phyloP scores from a whole-genome alignment of 2,329 filamentous ascomycete genomes.

The Hymenoscyphus fructigenus region DNA sequence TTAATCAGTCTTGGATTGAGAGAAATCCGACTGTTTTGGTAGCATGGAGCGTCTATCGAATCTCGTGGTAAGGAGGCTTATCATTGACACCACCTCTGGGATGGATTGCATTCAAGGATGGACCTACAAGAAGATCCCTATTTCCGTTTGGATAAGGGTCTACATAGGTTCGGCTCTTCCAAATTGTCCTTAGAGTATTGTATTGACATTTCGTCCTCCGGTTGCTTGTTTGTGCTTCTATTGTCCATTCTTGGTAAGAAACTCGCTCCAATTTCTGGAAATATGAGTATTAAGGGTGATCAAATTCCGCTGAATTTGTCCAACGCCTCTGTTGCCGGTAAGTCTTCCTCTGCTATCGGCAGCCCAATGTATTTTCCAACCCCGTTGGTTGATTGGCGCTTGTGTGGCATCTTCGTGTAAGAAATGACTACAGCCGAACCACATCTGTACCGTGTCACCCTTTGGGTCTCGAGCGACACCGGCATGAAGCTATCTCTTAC shows the following conservation, averaged over 20 bases:
- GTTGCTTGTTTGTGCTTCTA: constrained; percentile 8
- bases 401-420: neutral
- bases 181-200: constrained; percentile 8
- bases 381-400: neutral
- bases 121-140: constrained; percentile 8
- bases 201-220: constrained; percentile 7
- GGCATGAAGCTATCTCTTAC: constrained; percentile 16
- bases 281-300: constrained; percentile 21
- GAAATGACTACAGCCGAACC: constrained; percentile 14
- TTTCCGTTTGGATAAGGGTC: constrained; percentile 17
- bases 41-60: constrained; percentile 6
- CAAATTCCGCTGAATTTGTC: constrained; percentile 14
- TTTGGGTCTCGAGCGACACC: constrained; percentile 13
- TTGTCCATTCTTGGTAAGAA: constrained; percentile 11
- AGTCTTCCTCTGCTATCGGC: constrained; percentile 8
- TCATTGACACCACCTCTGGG: neutral
- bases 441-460: constrained; percentile 12
- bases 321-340: constrained; percentile 12
- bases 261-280: constrained; percentile 8
- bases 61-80: neutral
- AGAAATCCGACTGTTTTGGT: constrained; percentile 17
- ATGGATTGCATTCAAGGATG: constrained; percentile 19
- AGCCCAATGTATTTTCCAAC: constrained; percentile 6
- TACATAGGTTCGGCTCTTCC: constrained; percentile 5
- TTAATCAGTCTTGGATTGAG: constrained; percentile 13